Evolutionary conservation across 2,329 filamentous ascomycete genomes (phyloP).

Genomic region (Monilinia vaccinii-corymbosi): DNA sequence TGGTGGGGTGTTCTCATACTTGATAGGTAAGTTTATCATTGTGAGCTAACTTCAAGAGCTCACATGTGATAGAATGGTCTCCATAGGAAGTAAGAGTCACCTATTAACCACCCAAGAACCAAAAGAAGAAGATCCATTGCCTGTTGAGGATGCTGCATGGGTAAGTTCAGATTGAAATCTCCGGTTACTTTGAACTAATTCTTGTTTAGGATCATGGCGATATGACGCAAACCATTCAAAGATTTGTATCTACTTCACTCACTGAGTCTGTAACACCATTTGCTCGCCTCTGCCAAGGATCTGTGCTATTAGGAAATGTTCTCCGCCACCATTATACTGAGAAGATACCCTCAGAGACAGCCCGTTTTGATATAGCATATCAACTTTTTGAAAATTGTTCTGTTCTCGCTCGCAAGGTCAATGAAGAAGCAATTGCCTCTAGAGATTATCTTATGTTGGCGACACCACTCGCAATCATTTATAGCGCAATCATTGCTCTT

Average conservation of each 20-base stretch:
- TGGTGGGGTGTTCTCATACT: conserved; percentile 42
- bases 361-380: conserved; percentile 19
- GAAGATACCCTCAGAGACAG: conserved; percentile 16
- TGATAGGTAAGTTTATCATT: conserved; percentile 30
- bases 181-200: conserved; percentile 3
- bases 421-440: conserved; percentile 20
- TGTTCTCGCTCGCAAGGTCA: conserved; percentile 19
- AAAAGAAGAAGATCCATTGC: conserved; percentile 18
- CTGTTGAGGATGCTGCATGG: conserved; percentile 33
- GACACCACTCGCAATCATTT: conserved; percentile 24
- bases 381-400: conserved; percentile 24
- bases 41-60: neutral
- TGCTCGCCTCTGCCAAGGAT: conserved; percentile 39
- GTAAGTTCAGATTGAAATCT: conserved; percentile 20
- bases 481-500: conserved; percentile 27
- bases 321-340: conserved; percentile 27
- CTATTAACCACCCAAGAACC: conserved; percentile 27
- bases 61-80: conserved; percentile 22
- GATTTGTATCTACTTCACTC: conserved; percentile 31
- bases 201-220: conserved; percentile 31
- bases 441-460: conserved; percentile 22
- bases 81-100: conserved; percentile 24
- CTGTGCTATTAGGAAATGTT: conserved; percentile 31
- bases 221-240: conserved; percentile 25
- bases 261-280: conserved; percentile 40